These are phyloP conservation scores for Closterium sp. DNA, from an alignment of 139 green algal species.

Conservation along the genomic window DNA sequence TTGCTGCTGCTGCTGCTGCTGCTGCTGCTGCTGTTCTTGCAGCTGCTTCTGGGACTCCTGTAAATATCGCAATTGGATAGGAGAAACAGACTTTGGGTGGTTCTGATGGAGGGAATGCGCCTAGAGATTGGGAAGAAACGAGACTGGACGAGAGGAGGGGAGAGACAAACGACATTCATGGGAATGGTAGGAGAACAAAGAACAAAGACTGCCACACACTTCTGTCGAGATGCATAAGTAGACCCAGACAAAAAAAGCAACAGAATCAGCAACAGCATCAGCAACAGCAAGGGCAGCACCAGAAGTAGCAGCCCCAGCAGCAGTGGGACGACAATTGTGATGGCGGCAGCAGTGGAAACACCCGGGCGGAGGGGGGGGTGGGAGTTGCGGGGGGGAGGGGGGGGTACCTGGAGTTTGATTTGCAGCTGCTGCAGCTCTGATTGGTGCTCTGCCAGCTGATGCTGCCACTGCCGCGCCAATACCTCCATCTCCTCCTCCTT, in stretches of 20 bases:
- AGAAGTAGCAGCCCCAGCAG: not conserved
- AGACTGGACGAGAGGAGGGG: not conserved
- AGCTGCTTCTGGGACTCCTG: not conserved
- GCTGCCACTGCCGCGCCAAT: not conserved
- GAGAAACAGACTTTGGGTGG: not conserved
- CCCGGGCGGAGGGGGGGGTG: too few relatives aligned
- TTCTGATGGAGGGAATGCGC: not conserved
- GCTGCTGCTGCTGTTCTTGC: not conserved
- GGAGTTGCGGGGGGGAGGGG: too few relatives aligned
- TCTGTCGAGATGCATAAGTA: not conserved
- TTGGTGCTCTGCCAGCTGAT: not conserved
- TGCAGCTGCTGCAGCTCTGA: not conserved
- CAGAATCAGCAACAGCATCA: not conserved
- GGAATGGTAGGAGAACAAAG: too few relatives aligned
- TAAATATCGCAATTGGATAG: not conserved
- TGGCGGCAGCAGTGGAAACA: too few relatives aligned
- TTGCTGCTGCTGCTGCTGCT: not conserved
- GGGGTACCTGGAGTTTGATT: not conserved
- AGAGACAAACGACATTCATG: not conserved
- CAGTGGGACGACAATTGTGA: not conserved
- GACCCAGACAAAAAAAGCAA: not conserved
- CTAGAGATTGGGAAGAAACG: not conserved
- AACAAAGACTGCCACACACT: too few relatives aligned
- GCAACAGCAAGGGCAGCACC: not conserved
- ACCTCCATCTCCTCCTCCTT: not conserved